A percentile compares a stretch with the other conserved stretches of the same genome.
These are phyloP conservation scores for Carnegiea gigantea DNA, from an alignment of 179 eudicot genomes.

Conservation along the genomic window DNA sequence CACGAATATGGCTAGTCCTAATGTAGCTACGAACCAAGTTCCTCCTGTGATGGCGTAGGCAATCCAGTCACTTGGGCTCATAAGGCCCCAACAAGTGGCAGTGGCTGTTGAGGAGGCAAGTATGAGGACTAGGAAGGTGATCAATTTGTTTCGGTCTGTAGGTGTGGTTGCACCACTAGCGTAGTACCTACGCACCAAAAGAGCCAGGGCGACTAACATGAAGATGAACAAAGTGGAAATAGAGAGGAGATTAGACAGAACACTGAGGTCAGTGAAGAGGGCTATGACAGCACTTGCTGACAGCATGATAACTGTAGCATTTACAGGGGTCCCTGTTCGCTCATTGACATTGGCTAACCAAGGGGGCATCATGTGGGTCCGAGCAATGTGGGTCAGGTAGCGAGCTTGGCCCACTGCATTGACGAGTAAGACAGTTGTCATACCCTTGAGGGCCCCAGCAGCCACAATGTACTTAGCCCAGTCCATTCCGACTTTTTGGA, in stretches of 20 bases:
- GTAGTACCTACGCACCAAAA: constrained; percentile 66
- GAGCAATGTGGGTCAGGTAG: constrained; percentile 72
- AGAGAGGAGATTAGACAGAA: constrained; percentile 62
- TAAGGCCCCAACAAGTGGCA: constrained; percentile 52
- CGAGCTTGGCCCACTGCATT: constrained; percentile 73
- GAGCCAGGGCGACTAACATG: constrained; percentile 59
- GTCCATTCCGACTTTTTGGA: constrained; percentile 52
- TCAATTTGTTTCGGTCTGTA: constrained; percentile 49
- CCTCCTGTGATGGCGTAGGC: constrained; percentile 47
- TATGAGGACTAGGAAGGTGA: constrained; percentile 40
- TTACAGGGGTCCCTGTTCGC: constrained; percentile 63
- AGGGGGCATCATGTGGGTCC: constrained; percentile 86
- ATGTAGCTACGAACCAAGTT: constrained; percentile 52
- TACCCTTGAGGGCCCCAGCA: constrained; percentile 69
- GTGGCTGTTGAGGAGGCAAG: constrained; percentile 52
- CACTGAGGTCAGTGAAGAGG: constrained; percentile 50
- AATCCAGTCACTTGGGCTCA: constrained; percentile 40
- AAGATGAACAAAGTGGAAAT: constrained; percentile 67
- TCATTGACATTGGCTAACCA: constrained; percentile 53
- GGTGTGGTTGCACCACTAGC: constrained; percentile 43
- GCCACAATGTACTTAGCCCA: constrained; percentile 85
- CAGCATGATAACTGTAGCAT: constrained; percentile 62
- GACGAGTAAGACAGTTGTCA: constrained; percentile 73
- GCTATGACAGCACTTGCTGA: constrained; percentile 48
- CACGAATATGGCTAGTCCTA: constrained; percentile 37